Percentiles rank a stretch among this genome's conserved stretches.
phyloP scores from a whole-genome alignment of 2,329 filamentous ascomycete species.

The Beauveria caledonica region DNA sequence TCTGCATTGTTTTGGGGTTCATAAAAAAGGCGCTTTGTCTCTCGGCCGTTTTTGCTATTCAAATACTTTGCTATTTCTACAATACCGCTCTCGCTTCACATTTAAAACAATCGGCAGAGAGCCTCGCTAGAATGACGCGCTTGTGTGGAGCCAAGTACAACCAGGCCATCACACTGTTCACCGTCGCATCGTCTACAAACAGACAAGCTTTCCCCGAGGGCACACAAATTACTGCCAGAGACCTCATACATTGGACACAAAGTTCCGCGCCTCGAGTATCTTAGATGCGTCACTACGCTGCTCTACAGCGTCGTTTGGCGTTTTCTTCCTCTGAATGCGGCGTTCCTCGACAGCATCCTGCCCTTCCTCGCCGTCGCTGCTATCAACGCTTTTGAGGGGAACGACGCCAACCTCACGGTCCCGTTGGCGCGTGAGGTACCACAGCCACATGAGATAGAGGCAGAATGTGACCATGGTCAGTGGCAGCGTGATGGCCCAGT shows the following conservation, averaged over 20 bases:
- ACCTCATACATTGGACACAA: not conserved
- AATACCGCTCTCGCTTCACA: not conserved
- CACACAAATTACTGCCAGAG: not conserved
- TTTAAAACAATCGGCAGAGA: not conserved
- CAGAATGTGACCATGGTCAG: slow-evolving; percentile 28
- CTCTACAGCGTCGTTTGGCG: not conserved
- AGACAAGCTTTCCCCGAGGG: not conserved
- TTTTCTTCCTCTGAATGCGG: slow-evolving; percentile 2
- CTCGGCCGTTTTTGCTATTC: not conserved
- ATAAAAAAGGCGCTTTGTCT: not conserved
- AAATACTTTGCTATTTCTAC: too few relatives aligned
- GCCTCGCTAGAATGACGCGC: not conserved
- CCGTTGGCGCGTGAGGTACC: slow-evolving; percentile 21
- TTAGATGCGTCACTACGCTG: not conserved
- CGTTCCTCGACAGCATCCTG: not conserved
- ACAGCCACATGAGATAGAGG: slow-evolving; percentile 27
- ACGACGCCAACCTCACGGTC: slow-evolving; percentile 8
- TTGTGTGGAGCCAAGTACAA: not conserved
- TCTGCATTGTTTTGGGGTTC: not conserved
- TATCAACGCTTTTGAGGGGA: not conserved
- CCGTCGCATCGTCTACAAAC: not conserved
- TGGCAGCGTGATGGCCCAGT: slow-evolving; percentile 33
- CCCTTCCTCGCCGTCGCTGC: not conserved
- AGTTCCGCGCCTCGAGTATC: not conserved
- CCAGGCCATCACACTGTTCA: too few relatives aligned